These are phyloP conservation scores for Solanum hybrid DNA, from an alignment of 305 asterid genomes.

Conservation along the genomic window DNA sequence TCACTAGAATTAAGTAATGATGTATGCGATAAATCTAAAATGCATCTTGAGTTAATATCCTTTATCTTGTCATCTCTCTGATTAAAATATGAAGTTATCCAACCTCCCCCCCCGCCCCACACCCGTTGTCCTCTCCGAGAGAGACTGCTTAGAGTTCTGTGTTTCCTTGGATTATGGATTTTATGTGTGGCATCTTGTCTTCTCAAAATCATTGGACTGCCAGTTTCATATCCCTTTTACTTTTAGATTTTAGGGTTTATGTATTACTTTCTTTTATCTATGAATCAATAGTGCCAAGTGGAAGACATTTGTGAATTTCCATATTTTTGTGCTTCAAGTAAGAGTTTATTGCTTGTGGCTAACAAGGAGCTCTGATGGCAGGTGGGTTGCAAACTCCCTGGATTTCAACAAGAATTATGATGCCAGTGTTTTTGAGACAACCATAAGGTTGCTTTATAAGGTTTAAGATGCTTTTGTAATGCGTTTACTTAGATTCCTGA, in stretches of 20 bases:
- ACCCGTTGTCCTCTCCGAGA: neutral
- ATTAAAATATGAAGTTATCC: neutral
- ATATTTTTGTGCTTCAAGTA: neutral
- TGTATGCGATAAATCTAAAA: neutral
- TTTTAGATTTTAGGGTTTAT: neutral
- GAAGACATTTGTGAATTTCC: neutral
- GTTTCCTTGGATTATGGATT: neutral
- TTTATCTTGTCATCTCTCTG: neutral
- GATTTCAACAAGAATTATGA: constrained; percentile 90
- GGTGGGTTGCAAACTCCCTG: constrained; percentile 92
- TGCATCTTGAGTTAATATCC: neutral
- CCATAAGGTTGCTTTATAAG: constrained; percentile 98
- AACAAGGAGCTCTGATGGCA: constrained; percentile 36
- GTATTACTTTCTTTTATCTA: neutral
- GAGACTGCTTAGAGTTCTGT: neutral
- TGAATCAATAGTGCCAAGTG: constrained; percentile 1
- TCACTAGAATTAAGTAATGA: neutral
- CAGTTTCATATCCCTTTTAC: neutral
- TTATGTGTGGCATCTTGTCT: neutral
- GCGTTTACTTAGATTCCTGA: constrained; percentile 20
- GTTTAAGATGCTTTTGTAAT: constrained; percentile 47
- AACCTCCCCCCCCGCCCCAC: neutral
- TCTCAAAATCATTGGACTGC: neutral
- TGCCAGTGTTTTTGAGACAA: constrained; percentile 98
- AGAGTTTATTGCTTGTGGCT: constrained; percentile 12